Conservation (phyloP, 768 basidiomycete genomes). For the Serendipita indica region DNA sequence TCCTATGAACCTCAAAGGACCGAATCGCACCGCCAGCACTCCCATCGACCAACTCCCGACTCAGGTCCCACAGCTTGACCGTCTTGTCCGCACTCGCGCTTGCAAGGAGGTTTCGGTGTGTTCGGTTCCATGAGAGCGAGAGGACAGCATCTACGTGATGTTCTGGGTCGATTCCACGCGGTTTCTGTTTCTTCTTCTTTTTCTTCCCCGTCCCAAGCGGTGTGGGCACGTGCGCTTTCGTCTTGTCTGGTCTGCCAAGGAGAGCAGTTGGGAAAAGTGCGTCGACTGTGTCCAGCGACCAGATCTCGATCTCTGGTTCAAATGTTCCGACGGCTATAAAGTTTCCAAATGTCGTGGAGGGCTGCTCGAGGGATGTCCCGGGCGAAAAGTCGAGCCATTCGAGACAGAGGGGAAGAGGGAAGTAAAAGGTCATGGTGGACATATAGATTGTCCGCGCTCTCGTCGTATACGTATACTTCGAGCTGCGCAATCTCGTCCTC, state of each 20-base stretch:
- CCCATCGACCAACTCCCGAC: constrained; percentile 41
- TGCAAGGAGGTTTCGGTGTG: constrained; percentile 79
- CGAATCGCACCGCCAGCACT: constrained; percentile 50
- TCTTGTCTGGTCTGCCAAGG: constrained; percentile 77
- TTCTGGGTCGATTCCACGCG: constrained; percentile 40
- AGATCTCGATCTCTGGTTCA: constrained; percentile 97
- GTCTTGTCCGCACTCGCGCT: constrained; percentile 89
- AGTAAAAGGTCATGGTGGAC: constrained; percentile 97
- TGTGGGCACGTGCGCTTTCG: constrained; percentile 59
- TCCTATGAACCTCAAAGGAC: constrained; percentile 79
- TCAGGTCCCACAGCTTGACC: constrained; percentile 95
- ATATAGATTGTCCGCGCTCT: constrained; percentile 79
- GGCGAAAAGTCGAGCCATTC: constrained; percentile 99
- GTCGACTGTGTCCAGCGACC: constrained; percentile 88
- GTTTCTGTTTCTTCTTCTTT: constrained; percentile 77
- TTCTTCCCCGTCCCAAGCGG: constrained; percentile 91
- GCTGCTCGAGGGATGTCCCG: constrained; percentile 14
- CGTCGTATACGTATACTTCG: constrained; percentile 93
- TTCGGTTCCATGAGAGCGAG: constrained; percentile 82
- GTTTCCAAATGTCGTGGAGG: constrained; percentile 40
- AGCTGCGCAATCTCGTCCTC: constrained; percentile 93
- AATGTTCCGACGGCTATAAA: constrained; percentile 95
- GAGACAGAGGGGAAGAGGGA: constrained; percentile 87
- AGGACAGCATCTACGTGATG: constrained; percentile 92
- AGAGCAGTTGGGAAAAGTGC: constrained; percentile 87